Conservation (phyloP, 805 yeast genomes). For the Starmera pachycereana region DNA sequence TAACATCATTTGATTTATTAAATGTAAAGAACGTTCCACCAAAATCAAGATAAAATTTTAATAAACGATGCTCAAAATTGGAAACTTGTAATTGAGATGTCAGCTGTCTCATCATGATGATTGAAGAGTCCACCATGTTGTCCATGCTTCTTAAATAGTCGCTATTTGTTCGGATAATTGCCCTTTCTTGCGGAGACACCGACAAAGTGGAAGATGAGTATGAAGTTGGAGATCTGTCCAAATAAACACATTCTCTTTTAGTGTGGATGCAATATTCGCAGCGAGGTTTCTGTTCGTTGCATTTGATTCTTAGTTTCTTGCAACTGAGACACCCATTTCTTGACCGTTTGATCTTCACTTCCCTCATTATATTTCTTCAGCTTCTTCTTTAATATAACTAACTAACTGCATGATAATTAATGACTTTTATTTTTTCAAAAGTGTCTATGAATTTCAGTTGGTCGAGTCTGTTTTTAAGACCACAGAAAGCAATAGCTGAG, state of each 20-base stretch:
- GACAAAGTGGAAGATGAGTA: not conserved
- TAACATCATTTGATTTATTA: constrained; percentile 4
- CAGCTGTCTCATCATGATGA: not conserved
- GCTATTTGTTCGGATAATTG: too few relatives aligned
- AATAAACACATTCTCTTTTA: constrained; percentile 63
- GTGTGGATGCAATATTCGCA: constrained; percentile 70
- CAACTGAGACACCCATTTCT: constrained; percentile 81
- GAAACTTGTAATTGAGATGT: constrained; percentile 7
- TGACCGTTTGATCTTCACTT: constrained; percentile 42
- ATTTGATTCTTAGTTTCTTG: constrained; percentile 75
- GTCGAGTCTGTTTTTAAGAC: too few relatives aligned
- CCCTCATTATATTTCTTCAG: too few relatives aligned
- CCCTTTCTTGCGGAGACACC: too few relatives aligned
- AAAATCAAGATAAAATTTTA: constrained; percentile 13
- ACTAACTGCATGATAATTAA: too few relatives aligned
- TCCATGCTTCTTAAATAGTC: not conserved
- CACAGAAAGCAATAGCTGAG: too few relatives aligned
- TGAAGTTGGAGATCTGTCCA: constrained; percentile 1
- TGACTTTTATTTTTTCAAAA: too few relatives aligned
- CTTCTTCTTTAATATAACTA: too few relatives aligned
- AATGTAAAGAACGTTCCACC: constrained; percentile 13
- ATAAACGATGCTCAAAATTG: constrained; percentile 11
- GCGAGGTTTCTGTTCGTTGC: constrained; percentile 72
- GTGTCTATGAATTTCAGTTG: too few relatives aligned
- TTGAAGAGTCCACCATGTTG: not conserved